phyloP scores from a whole-genome alignment of 371 early-diverging fungal species.

The Apophysomyces ossiformis region DNA sequence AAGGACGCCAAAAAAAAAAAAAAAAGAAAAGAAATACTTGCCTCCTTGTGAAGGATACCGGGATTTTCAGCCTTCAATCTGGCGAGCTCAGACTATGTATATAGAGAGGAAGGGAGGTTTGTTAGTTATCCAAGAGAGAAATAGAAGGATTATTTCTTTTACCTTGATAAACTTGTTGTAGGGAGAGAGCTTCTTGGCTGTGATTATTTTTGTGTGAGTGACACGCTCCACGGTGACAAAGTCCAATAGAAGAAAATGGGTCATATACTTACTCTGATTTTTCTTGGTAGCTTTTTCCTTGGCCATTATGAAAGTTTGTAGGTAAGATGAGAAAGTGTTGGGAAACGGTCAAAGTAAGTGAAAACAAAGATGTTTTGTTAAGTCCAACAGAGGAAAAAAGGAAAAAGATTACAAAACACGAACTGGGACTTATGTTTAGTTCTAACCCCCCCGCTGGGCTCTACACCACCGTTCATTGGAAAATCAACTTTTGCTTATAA shows the following conservation, averaged over 20 bases:
- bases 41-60: constrained; percentile 65
- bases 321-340: constrained; percentile 13
- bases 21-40: constrained; percentile 25
- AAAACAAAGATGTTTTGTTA: constrained; percentile 24
- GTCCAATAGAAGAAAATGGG: neutral
- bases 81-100: constrained; percentile 59
- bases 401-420: constrained; percentile 17
- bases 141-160: constrained; percentile 8
- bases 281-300: constrained; percentile 31
- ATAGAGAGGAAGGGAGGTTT: neutral
- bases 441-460: neutral
- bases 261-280: constrained; percentile 23
- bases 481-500: neutral
- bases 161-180: constrained; percentile 78
- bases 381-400: constrained; percentile 18
- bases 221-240: neutral
- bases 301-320: constrained; percentile 36
- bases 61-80: constrained; percentile 66
- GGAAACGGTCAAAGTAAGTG: constrained; percentile 9
- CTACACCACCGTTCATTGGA: constrained; percentile 3
- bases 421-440: constrained; percentile 1
- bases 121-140: neutral
- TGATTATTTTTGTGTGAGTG: neutral
- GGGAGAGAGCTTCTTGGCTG: constrained; percentile 46
- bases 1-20: constrained; percentile 10